Base-by-base conservation (phyloP, 805 yeast genomes). In the Candida cerambycidarum region DNA sequence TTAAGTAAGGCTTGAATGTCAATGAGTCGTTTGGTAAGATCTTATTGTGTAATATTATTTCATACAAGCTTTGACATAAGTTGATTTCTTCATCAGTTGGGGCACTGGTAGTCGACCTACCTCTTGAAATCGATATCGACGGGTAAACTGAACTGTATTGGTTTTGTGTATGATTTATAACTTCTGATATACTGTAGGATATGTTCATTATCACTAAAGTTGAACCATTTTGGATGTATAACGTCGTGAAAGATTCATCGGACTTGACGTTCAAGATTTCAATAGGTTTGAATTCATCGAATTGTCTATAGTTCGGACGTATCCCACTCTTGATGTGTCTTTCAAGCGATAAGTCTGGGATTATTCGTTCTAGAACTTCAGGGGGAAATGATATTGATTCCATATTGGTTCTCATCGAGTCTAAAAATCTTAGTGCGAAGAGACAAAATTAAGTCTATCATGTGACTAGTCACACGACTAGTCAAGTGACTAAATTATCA, bases 81-180 rank as follows among this genome's bases (percentile, higher is more conserved):
- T 76, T 79, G 81, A 85, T 86, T 58, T 89, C 96, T 62, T 89
- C 96, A 52, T 82, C 86, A 1, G 90, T 80, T 21, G 96, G 95
- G 0, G 89, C 86, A 11, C 95, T 93, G 1, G 88, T 85, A 9
- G 93, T 93, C 2, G 39, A 30, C 41, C 88, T 71, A 23, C 96
- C 96, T 41, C 89, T 68, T 44, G 82, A 78, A 8, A 87, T 79
- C 48, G 85, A 89, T 6, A 89, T 88, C 12, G 83, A 80, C 0
- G 95, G 92, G 57, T 78, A 85, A 0, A 87, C 68, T 1, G 74
- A 53, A 4, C 63, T 46, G 44, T 47, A 62, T n/a, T 55, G 55
- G 3, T 52, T 48, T 12, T 41, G 39, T 6, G 41, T n/a, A 6
- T 44, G 37, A 12, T 16, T 27, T 1, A 15, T 23, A 5, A 24